Evolutionary conservation across 2,329 filamentous ascomycete species (phyloP).

Genomic region (Seiridium unicorne): DNA sequence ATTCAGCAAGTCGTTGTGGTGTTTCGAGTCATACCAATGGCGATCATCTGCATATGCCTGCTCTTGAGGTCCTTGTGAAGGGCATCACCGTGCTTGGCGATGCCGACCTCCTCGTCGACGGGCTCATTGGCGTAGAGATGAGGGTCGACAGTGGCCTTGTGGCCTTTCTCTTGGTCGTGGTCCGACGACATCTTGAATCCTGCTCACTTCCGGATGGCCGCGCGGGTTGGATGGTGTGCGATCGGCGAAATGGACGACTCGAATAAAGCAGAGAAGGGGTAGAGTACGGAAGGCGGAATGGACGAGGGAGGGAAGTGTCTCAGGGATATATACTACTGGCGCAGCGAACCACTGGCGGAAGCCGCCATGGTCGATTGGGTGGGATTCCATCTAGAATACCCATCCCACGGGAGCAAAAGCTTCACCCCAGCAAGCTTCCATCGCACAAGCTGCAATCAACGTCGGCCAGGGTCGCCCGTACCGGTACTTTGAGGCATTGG

Average conservation of each 20-base stretch:
- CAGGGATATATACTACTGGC: slow-evolving; percentile 6
- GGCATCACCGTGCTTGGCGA: slow-evolving; percentile 29
- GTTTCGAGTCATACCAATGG: slow-evolving; percentile 32
- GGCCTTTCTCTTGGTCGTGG: slow-evolving; percentile 20
- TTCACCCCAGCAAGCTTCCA: not conserved
- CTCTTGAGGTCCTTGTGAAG: slow-evolving; percentile 34
- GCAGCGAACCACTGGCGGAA: not conserved
- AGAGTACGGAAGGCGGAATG: not conserved
- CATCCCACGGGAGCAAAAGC: not conserved
- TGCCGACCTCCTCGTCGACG: slow-evolving; percentile 34
- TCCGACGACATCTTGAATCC: slow-evolving; percentile 18
- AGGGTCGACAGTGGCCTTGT: slow-evolving; percentile 16
- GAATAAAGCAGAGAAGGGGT: not conserved
- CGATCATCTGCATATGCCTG: slow-evolving; percentile 47
- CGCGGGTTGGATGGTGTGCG: not conserved
- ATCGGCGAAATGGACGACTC: not conserved
- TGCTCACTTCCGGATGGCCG: not conserved
- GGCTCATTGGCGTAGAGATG: slow-evolving; percentile 14
- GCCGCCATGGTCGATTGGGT: not conserved
- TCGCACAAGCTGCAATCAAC: not conserved
- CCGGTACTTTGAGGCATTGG: not conserved
- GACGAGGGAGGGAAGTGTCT: slow-evolving; percentile 2
- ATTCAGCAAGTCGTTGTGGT: not conserved
- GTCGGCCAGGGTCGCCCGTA: slow-evolving; percentile 3
- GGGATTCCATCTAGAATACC: not conserved